A percentile compares a stretch with the other conserved stretches of the same genome.
Evolutionary conservation across 352 stramenopile species (phyloP).

Genomic region (Globisporangium ultimum): DNA sequence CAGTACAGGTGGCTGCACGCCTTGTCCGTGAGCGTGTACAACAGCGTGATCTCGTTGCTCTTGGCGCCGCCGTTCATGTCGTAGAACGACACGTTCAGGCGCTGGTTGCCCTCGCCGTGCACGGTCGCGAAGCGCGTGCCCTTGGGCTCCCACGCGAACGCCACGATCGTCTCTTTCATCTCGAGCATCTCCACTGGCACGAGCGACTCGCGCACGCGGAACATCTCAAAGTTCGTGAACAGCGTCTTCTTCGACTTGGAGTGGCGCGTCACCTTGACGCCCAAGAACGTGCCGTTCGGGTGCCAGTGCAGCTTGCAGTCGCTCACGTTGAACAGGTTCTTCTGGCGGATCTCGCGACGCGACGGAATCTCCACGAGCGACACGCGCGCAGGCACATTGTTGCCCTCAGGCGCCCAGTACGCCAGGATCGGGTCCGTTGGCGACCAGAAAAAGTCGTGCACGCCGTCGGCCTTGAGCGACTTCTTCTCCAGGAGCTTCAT

Average conservation of each 20-base stretch:
- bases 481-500: conserved; percentile 98
- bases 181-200: conserved; percentile 98
- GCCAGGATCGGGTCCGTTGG: conserved; percentile 93
- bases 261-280: conserved; percentile 86
- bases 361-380: conserved; percentile 96
- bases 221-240: conserved; percentile 99
- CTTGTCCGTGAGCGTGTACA: conserved; percentile 95
- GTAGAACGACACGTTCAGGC: conserved; percentile 96
- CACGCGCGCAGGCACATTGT: conserved; percentile 94
- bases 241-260: conserved; percentile 97
- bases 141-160: conserved; percentile 96
- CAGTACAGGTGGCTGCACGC: conserved; percentile 96
- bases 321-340: conserved; percentile 98
- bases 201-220: conserved; percentile 92
- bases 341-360: conserved; percentile 94
- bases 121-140: conserved; percentile 96
- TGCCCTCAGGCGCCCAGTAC: conserved; percentile 96
- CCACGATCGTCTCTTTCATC: conserved; percentile 95
- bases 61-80: conserved; percentile 85
- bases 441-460: conserved; percentile 98
- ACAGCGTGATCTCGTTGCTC: conserved; percentile 89
- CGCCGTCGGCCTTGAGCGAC: conserved; percentile 92
- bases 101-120: conserved; percentile 93
- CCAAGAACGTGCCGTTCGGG: conserved; percentile 93
- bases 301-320: conserved; percentile 96